Base-by-base conservation (phyloP, 176 grass and related monocot species). In the Poa annua region DNA sequence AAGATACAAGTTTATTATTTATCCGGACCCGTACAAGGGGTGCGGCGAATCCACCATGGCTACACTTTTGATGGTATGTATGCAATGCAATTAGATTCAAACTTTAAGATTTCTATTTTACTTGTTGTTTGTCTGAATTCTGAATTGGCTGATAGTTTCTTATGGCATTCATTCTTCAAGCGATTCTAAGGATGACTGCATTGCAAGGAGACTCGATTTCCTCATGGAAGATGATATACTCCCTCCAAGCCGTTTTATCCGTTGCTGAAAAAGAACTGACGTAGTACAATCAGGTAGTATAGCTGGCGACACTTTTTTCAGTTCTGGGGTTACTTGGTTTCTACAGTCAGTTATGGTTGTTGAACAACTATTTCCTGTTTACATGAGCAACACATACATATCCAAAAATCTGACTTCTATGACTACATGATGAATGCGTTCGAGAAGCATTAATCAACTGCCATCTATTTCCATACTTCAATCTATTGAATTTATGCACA, bases 151-250 rank as follows among this genome's bases (percentile, higher is more conserved):
- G 19, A 82, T 22, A 32, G 61, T 33, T 72, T 15, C 19, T 84
- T 91, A 47, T 81, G 94, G 94, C 63, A 84, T 83, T 89, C 90
- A 15, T 94, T 97, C 77, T 85, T 97, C 7, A 97, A 97, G 65
- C 92, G 94, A 48, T 92, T 97, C 45, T 94, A 45, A 84, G 76
- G 85, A 89, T 17, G 94, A 94, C 25, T 94, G 94, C 51, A 74
- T 67, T 4, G 84, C 90, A 57, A 84, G 92, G 88, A 29, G 29
- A 29, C 29, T 29, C 29, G 29, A 29, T 29, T 29, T 29, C 29
- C 29, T 29, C 29, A 29, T 67, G 94, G 71, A 36, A 36, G 35
- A 36, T 36, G 35, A 36, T 36, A 36, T 36, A 36, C 5, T n/a
- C n/a, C n/a, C n/a, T n/a, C n/a, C n/a, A n/a, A n/a, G n/a, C n/a